These are phyloP conservation scores for Coemansia sp. DNA, from an alignment of 192 early-diverging fungal species.

Conservation along the genomic window DNA sequence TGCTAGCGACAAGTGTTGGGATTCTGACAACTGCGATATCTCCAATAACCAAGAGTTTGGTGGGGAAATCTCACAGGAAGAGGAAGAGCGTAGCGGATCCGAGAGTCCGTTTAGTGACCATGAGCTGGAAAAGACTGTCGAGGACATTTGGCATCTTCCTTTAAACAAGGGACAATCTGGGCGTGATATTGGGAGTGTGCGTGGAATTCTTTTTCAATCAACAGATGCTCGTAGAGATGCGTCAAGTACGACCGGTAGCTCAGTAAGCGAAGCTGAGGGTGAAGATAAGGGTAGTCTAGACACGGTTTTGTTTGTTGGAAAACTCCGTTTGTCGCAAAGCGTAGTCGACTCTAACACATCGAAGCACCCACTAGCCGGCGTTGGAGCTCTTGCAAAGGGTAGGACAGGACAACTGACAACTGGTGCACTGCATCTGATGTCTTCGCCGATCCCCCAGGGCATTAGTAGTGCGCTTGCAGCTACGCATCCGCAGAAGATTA, in stretches of 20 bases:
- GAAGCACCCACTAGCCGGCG: background rate
- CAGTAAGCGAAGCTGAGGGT: conserved; percentile 7
- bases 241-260: background rate
- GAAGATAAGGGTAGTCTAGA: conserved; percentile 32
- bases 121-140: conserved; percentile 1
- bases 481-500: conserved; percentile 33
- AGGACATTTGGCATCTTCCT: background rate
- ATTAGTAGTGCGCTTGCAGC: conserved; percentile 18
- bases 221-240: background rate
- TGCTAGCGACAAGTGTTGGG: conserved; percentile 15
- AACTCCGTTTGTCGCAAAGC: conserved; percentile 12
- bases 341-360: background rate
- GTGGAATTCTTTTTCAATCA: background rate
- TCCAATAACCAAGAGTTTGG: conserved; percentile 10
- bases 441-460: conserved; percentile 21
- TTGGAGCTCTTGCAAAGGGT: conserved; percentile 1
- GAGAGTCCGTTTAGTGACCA: conserved; percentile 8
- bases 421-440: conserved; percentile 19
- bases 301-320: conserved; percentile 45
- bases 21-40: conserved; percentile 16
- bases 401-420: background rate
- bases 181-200: background rate
- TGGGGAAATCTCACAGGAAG: conserved; percentile 44
- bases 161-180: background rate
- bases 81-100: background rate